Base-by-base conservation (phyloP, 371 early-diverging fungal species). In the Lichtheimia ramosa region DNA sequence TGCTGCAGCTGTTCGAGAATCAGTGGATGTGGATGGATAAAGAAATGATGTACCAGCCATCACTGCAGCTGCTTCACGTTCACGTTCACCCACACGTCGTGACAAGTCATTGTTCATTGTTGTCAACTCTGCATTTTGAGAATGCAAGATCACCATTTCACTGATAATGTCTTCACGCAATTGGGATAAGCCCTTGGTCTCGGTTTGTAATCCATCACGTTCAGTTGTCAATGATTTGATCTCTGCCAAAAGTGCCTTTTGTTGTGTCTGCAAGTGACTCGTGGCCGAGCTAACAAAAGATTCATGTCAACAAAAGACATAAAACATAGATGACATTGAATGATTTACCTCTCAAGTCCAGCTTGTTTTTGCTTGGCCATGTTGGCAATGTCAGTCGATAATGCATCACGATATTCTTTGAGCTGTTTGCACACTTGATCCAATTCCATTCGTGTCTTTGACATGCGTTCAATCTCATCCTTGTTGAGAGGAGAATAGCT, bases 61-160 rank as follows among this genome's bases (percentile, higher is more conserved):
- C 20, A 67, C 58, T 10, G 68, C 68, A 13, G 63, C 63, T 5
- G 63, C 63, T 34, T 67, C 68, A 14, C 63, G 66, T 54, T 74
- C 77, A 20, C 70, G 60, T 42, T 72, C 73, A 4, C 70, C 68
- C 13, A 69, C 71, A 21, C 75, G 74, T 52, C 74, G 66, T 42
- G 81, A 79, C 57, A 85, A 62, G 24, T 83, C 85, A 59, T 82
- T 81, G 63, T 82, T 85, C 63, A 83, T 77, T 3, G 61, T 71
- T 6, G 77, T 73, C 4, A 85, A 65, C 53, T 85, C 83, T 0
- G 81, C 81, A 52, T 80, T 82, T 56, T 82, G 74, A 10, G 77
- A 71, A 40, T 79, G 82, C 15, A 83, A 61, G 20, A 79, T 72
- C 10, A 82, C 75, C 69, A 82, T 80, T 53, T 85, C 85, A 42